These are phyloP conservation scores for Trichoderma atrobrunneum DNA, from an alignment of 2,329 filamentous ascomycete genomes.

Conservation along the genomic window DNA sequence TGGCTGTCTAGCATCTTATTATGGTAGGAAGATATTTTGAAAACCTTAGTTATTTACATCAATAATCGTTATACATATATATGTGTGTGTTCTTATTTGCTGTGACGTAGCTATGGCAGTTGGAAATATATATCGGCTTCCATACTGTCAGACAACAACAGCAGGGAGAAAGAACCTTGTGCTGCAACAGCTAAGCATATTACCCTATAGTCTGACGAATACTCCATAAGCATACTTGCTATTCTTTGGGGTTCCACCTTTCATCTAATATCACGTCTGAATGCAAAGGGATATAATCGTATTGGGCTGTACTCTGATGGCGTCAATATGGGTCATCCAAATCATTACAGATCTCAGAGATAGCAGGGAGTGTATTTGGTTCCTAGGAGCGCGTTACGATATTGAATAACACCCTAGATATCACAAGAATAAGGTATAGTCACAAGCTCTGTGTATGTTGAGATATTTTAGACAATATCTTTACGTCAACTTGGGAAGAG, in stretches of 20 bases:
- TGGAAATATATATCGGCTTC: neutral
- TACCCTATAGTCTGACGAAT: neutral
- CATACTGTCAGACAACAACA: neutral
- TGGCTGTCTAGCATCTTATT: no score
- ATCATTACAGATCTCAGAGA: neutral
- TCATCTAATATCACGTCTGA: neutral
- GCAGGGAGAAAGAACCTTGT: neutral
- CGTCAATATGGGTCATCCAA: neutral
- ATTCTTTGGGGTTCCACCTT: neutral
- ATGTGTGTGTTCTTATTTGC: no score
- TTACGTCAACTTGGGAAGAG: neutral
- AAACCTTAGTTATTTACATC: neutral
- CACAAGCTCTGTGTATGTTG: neutral
- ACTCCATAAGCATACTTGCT: neutral
- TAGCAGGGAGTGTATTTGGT: rapidly evolving
- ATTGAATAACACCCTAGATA: neutral
- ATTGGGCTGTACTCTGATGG: neutral
- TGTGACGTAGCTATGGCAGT: neutral
- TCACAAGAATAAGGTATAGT: neutral
- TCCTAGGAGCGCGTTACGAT: rapidly evolving
- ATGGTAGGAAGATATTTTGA: neutral
- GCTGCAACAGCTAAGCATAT: neutral
- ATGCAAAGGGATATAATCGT: neutral
- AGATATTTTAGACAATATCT: neutral
- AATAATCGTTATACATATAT: no score